Evolutionary conservation across 495 filamentous ascomycete genomes (phyloP).

Genomic region (Podospora pseudopauciseta): DNA sequence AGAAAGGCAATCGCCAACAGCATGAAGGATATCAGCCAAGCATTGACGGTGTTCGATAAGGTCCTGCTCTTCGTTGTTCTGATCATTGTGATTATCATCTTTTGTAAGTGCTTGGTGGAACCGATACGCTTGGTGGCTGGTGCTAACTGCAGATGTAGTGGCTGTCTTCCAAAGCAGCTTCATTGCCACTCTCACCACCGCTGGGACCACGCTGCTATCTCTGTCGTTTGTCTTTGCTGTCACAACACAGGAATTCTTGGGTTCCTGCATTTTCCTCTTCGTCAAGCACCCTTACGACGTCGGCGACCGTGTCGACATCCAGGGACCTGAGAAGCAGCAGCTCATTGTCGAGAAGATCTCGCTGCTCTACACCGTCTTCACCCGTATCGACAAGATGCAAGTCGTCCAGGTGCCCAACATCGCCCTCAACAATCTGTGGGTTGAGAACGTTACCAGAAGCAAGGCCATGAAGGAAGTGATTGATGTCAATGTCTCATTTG

Average conservation of each 20-base stretch:
- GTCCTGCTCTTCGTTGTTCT: constrained; percentile 75
- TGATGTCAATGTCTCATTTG: constrained; percentile 73
- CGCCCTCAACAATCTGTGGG: constrained; percentile 81
- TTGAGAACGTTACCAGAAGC: constrained; percentile 87
- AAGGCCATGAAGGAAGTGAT: constrained; percentile 89
- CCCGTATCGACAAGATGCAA: constrained; percentile 73
- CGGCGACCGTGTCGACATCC: constrained; percentile 87
- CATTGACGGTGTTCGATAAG: constrained; percentile 83
- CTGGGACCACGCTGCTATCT: constrained; percentile 89
- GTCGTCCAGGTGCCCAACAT: constrained; percentile 89
- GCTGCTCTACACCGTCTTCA: constrained; percentile 90
- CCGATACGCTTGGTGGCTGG: constrained; percentile 17
- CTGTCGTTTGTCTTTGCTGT: constrained; percentile 90
- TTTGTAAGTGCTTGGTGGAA: constrained; percentile 50
- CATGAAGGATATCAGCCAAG: constrained; percentile 97
- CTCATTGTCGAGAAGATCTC: constrained; percentile 91
- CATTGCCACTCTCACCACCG: constrained; percentile 84
- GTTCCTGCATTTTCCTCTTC: constrained; percentile 96
- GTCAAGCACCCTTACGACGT: constrained; percentile 93
- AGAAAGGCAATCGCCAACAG: constrained; percentile 80
- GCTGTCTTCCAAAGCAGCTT: constrained; percentile 84
- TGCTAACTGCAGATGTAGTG: constrained; percentile 40
- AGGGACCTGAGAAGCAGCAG: constrained; percentile 55
- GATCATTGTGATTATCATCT: constrained; percentile 78
- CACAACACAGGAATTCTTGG: constrained; percentile 89